Conservation (phyloP, 192 early-diverging fungal genomes). For the Rhizoclosmatium sp. region DNA sequence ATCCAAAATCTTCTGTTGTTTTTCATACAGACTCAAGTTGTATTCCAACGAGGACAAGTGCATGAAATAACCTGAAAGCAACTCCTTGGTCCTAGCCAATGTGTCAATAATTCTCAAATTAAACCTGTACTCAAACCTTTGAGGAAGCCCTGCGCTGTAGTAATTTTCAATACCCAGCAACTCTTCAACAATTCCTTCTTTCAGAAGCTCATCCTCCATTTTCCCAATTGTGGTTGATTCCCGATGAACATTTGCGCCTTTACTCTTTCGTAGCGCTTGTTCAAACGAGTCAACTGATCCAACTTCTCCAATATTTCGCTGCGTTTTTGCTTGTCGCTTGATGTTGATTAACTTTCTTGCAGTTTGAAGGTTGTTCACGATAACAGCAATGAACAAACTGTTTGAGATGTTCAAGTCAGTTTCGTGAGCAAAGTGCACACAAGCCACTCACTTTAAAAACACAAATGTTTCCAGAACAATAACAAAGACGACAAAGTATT, state of each 20-base stretch:
- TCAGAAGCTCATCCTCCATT: slow-evolving; percentile 1
- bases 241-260: neutral
- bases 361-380: slow-evolving; percentile 53
- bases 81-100: slow-evolving; percentile 37
- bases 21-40: slow-evolving; percentile 39
- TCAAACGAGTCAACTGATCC: slow-evolving; percentile 21
- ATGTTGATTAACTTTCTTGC: slow-evolving; percentile 26
- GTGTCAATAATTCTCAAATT: neutral
- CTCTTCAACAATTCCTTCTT: slow-evolving; percentile 30
- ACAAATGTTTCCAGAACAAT: slow-evolving; percentile 50
- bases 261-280: neutral
- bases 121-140: slow-evolving; percentile 10
- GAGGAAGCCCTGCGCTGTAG: slow-evolving; percentile 44
- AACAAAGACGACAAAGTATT: slow-evolving; percentile 42
- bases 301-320: slow-evolving; percentile 1
- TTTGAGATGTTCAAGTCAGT: neutral
- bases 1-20: slow-evolving; percentile 50
- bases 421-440: neutral
- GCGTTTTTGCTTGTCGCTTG: slow-evolving; percentile 3
- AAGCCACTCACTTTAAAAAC: slow-evolving; percentile 45
- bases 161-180: slow-evolving; percentile 47
- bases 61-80: slow-evolving; percentile 45
- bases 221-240: neutral
- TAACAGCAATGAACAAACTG: slow-evolving; percentile 56
- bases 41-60: slow-evolving; percentile 45